Conservation (phyloP, 2,329 filamentous ascomycete genomes). For the Xylariaceae sp. region DNA sequence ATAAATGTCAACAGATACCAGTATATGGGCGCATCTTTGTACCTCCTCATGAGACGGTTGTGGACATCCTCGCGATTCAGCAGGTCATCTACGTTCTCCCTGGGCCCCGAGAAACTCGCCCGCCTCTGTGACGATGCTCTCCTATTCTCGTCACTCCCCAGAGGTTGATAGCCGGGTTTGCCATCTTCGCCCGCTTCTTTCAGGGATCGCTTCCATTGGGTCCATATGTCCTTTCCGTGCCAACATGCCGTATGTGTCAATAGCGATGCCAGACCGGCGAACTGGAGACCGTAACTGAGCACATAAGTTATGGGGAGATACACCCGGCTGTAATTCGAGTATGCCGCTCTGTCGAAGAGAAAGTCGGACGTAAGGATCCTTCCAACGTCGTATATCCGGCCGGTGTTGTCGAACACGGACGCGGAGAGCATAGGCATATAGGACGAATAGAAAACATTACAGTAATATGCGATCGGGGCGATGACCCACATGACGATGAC, state of each 20-base stretch:
- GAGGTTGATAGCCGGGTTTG: slow-evolving; percentile 48
- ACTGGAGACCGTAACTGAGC: slow-evolving; percentile 79
- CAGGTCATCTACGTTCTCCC: slow-evolving; percentile 45
- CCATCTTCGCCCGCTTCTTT: slow-evolving; percentile 53
- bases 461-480: slow-evolving; percentile 75
- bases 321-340: slow-evolving; percentile 74
- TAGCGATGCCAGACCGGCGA: slow-evolving; percentile 73
- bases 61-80: slow-evolving; percentile 75
- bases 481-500: slow-evolving; percentile 81
- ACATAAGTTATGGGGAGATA: slow-evolving; percentile 85
- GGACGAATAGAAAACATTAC: slow-evolving; percentile 71
- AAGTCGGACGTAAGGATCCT: slow-evolving; percentile 74
- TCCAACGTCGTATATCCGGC: slow-evolving; percentile 73
- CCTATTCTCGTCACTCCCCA: slow-evolving; percentile 29
- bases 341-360: slow-evolving; percentile 70
- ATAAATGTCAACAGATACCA: slow-evolving; percentile 78
- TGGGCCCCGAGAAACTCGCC: slow-evolving; percentile 27
- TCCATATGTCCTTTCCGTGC: slow-evolving; percentile 79
- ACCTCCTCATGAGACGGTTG: slow-evolving; percentile 75
- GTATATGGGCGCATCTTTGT: slow-evolving; percentile 71
- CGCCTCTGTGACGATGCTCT: slow-evolving; percentile 19
- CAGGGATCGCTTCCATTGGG: slow-evolving; percentile 66
- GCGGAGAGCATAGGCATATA: slow-evolving; percentile 85
- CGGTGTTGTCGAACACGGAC: slow-evolving; percentile 80
- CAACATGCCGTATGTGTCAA: slow-evolving; percentile 78